Percentiles rank a stretch among this genome's conserved stretches.
These are phyloP conservation scores for Lyophyllum decastes DNA, from an alignment of 768 basidiomycete species.

Conservation along the genomic window DNA sequence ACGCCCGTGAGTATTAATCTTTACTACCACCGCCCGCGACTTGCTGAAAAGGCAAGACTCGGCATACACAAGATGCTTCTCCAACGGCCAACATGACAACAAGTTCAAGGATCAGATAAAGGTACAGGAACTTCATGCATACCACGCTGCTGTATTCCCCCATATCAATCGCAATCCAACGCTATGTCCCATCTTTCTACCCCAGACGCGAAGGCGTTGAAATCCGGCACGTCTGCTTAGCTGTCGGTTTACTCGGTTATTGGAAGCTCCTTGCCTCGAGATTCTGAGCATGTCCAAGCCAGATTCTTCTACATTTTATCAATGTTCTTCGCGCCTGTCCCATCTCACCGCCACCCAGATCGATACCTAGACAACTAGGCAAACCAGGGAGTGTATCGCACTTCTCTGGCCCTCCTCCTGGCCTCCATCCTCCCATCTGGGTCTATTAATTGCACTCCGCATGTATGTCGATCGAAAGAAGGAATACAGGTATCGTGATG, in stretches of 20 bases:
- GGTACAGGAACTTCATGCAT: too few species aligned
- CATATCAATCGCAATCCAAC: not conserved
- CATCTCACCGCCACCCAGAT: constrained; percentile 1
- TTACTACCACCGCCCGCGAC: too few species aligned
- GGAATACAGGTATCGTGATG: constrained; percentile 10
- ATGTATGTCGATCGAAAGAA: constrained; percentile 6
- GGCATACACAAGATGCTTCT: not conserved
- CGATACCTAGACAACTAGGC: not conserved
- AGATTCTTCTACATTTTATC: constrained; percentile 8
- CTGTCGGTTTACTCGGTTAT: not conserved
- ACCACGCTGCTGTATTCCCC: not conserved
- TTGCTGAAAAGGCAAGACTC: not conserved
- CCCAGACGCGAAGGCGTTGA: not conserved
- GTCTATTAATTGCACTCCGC: not conserved
- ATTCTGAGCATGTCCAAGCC: not conserved
- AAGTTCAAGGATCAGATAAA: not conserved
- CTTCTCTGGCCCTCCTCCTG: constrained; percentile 1
- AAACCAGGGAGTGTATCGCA: not conserved
- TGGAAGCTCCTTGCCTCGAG: not conserved
- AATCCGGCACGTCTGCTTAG: not conserved
- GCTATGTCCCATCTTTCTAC: not conserved
- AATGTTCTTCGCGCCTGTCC: constrained; percentile 10
- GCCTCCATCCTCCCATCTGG: constrained; percentile 5
- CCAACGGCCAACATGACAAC: not conserved
- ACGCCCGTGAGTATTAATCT: too few species aligned